Evolutionary conservation across 2,329 filamentous ascomycete genomes (phyloP), one percentile per base, ranked within the genome.

Genomic region (Monilinia vaccinii-corymbosi): DNA sequence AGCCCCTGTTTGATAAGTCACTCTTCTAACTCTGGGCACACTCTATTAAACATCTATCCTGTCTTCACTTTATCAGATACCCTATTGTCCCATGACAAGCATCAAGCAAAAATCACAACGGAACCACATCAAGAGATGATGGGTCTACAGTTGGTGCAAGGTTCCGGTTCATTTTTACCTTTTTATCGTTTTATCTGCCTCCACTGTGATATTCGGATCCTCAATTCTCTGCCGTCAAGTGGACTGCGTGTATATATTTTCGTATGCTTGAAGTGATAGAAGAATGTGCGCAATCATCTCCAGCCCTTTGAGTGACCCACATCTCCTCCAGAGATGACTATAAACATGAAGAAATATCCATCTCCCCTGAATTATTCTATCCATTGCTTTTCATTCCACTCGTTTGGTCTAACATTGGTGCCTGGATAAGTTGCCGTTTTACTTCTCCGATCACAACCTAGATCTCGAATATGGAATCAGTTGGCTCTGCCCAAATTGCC

Each of bases 31-130:
- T 18, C 51, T 34, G 38, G 38, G 28, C 38, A 44, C 18, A 18
- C n/a, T 44, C n/a, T 42, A 55, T 55, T 34, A 44, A 23, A 55
- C 51, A 55, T 55, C 16, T 23, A 55, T 44, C 28, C 44, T 44
- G 44, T 55, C 38, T 55, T 52, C n/a, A 44, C n/a, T 44, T 55
- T 55, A 32, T 55, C 40, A 44, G 51, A 44, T 23, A 23, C 13
- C 32, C 14, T 28, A 44, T 40, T 40, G 34, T 28, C 40, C 36
- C 49, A 55, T 55, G n/a, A 28, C 13, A 55, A 23, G 18, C 32
- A 23, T 42, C 13, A 55, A 55, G 32, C 36, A 31, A 31, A 36
- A 31, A 31, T 31, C 18, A 21, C 18, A 42, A 52, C 1, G 32
- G 1, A 8, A 18, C 40, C 38, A 10, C 13, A 55, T 44, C n/a